phyloP scores from a whole-genome alignment of 148 eudicot genomes.

The Fagopyrum homotropicum region DNA sequence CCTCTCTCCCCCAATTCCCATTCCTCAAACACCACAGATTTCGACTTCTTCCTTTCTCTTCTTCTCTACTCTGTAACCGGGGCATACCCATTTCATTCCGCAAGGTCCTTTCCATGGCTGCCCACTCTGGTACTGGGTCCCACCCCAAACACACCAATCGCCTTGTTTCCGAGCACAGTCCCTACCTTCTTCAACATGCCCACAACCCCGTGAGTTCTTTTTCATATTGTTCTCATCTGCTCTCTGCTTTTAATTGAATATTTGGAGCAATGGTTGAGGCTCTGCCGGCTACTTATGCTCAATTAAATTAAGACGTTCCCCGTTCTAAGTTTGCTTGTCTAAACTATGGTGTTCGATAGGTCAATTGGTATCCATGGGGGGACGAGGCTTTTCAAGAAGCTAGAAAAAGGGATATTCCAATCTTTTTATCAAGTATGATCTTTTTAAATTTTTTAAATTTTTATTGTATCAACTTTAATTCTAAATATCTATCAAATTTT shows the following conservation, averaged over 20 bases:
- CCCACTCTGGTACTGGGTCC: conserved; percentile 19
- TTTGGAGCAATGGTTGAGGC: neutral
- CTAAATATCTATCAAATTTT: neutral
- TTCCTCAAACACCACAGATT: neutral
- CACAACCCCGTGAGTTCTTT: conserved; percentile 70
- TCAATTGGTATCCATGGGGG: conserved; percentile 99
- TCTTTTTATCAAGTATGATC: conserved; percentile 77
- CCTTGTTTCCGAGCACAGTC: conserved; percentile 86
- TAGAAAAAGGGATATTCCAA: conserved; percentile 75
- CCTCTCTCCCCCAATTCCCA: neutral
- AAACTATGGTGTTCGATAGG: conserved; percentile 30
- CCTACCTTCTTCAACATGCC: conserved; percentile 97
- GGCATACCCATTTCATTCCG: neutral
- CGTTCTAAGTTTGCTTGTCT: neutral
- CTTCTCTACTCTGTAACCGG: neutral
- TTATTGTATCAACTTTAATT: neutral
- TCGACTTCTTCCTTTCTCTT: neutral
- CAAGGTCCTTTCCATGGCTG: conserved; percentile 53
- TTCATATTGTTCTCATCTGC: neutral
- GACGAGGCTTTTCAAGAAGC: conserved; percentile 95
- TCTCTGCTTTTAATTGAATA: neutral
- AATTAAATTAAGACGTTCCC: neutral
- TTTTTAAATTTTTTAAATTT: neutral
- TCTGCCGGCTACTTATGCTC: neutral
- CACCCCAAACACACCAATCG: conserved; percentile 54